Evolutionary conservation across 352 stramenopile genomes (phyloP).

Genomic region (Globisporangium acanthophoron): DNA sequence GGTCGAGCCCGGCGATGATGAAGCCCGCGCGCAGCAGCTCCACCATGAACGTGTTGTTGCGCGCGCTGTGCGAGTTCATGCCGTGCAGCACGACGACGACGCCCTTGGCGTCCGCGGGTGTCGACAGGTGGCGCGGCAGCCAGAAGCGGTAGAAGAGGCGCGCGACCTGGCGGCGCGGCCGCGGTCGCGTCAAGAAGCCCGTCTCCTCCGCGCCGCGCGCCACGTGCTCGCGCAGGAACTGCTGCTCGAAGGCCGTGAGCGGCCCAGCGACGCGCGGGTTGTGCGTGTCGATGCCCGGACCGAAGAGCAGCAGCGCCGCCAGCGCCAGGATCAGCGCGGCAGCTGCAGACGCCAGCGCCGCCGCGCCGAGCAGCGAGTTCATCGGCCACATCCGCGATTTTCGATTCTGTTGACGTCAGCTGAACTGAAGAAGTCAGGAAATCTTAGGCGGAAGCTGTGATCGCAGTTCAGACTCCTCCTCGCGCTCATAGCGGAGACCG

Average conservation of each 20-base stretch:
- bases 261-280: constrained; percentile 34
- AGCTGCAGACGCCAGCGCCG: constrained; percentile 14
- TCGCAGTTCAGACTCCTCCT: too few species aligned
- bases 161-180: constrained; percentile 28
- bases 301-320: constrained; percentile 28
- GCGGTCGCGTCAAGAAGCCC: constrained; percentile 32
- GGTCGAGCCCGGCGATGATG: constrained; percentile 56
- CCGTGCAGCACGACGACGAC: constrained; percentile 74
- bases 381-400: constrained; percentile 3
- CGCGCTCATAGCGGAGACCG: too few species aligned
- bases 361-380: constrained; percentile 15
- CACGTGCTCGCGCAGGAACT: constrained; percentile 51
- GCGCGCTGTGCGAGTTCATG: constrained; percentile 75
- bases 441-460: too few species aligned
- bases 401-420: background rate
- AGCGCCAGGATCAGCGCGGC: constrained; percentile 11
- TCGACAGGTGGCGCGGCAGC: constrained; percentile 40
- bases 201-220: constrained; percentile 41
- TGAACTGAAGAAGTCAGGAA: too few species aligned
- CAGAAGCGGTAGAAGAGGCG: constrained; percentile 75
- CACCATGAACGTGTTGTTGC: constrained; percentile 71
- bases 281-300: constrained; percentile 45
- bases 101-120: constrained; percentile 21
- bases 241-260: constrained; percentile 36
- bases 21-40: constrained; percentile 59